Percentiles rank a stretch among this genome's conserved stretches.
phyloP scores from a whole-genome alignment of 106 monocot species.

The Dioscorea alata region DNA sequence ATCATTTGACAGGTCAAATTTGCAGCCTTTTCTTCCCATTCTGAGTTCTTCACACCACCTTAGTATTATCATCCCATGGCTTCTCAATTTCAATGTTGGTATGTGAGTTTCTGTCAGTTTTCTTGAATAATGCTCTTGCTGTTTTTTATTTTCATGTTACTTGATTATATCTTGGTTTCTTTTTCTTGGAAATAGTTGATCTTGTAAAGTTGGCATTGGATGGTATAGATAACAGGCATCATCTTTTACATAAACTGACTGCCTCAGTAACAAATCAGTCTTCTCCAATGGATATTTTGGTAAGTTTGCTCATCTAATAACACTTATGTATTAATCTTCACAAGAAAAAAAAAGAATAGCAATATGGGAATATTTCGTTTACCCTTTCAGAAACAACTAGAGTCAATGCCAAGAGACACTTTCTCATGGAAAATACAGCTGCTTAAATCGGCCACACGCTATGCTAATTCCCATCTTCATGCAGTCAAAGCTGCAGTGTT shows the following conservation, averaged over 20 bases:
- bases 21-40: conserved; percentile 19
- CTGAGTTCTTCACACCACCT: conserved; percentile 6
- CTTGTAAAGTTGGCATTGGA: conserved; percentile 18
- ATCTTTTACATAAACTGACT: conserved; percentile 11
- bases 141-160: not conserved
- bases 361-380: not conserved
- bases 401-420: conserved; percentile 20
- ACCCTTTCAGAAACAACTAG: conserved; percentile 16
- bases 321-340: not conserved
- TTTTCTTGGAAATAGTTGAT: conserved; percentile 16
- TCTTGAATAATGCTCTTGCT: not conserved
- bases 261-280: conserved; percentile 10
- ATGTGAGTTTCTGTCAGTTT: not conserved
- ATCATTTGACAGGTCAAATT: conserved; percentile 33
- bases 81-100: conserved; percentile 27
- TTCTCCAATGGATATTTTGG: not conserved
- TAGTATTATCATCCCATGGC: conserved; percentile 1
- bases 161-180: not conserved
- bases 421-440: conserved; percentile 38
- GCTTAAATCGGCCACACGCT: conserved; percentile 21
- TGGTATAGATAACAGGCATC: conserved; percentile 7
- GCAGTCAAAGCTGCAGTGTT: conserved; percentile 39
- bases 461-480: conserved; percentile 40
- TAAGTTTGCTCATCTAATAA: no score
- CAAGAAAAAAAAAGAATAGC: not conserved